Evolutionary conservation across 169 alveolate genomes (phyloP), one percentile per base, ranked within the genome.

Genomic region (Cryptosporidium viatorum): DNA sequence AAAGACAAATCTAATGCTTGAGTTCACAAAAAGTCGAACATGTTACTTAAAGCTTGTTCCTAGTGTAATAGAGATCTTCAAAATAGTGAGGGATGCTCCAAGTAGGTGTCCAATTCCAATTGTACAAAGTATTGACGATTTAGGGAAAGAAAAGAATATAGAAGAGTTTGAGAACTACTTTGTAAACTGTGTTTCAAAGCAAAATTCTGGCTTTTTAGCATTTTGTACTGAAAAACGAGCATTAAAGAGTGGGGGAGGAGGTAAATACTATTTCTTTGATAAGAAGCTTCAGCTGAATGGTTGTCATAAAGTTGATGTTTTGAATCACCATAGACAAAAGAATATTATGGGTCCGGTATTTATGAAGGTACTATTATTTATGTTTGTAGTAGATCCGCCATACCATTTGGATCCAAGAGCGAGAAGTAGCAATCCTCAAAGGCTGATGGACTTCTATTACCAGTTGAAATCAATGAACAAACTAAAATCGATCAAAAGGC

Each of bases 241-340:
- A 39, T 23, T 80, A 39, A 80, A 80, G 55, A 80, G 89, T 80
- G 89, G 89, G n/a, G 89, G 89, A 43, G 89, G 89, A 65, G 89
- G 89, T 1, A 80, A 80, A 45, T 80, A 80, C 41, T 80, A 80
- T 41, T 80, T 80, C 52, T 80, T 80, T 65, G 75, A 80, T 43
- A 80, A 67, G 33, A 80, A 80, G 59, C 51, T 80, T 18, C 89
- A 80, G 50, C 51, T 80, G 33, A 80, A 80, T 62, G 89, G 89
- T 5, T 80, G 89, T 43, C 89, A 80, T 65, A 80, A 80, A 65
- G 89, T 80, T 39, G 89, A 80, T 21, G 89, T 80, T 10, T 60
- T 80, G 75, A 80, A 80, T 60, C 89, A 80, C 59, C 75, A 80
- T 39, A 80, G 51, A 65, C 89, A 80, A 26, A 80, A 80, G 26